Conservation (phyloP, 441 rosid species). For the Raphanus hybrid region DNA sequence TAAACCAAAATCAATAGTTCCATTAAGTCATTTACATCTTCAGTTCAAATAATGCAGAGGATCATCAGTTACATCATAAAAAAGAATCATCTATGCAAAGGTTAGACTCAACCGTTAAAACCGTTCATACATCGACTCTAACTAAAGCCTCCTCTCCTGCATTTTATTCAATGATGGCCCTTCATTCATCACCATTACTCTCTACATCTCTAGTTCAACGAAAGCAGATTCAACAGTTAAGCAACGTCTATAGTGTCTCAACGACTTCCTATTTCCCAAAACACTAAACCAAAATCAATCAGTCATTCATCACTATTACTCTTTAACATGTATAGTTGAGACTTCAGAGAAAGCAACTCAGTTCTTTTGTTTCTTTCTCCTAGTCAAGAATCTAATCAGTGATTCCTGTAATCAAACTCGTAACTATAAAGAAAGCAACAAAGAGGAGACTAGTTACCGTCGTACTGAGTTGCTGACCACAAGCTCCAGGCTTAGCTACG, state of each 20-base stretch:
- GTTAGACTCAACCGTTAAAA: no score
- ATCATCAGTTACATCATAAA: no score
- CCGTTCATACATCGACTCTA: no score
- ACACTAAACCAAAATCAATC: background rate
- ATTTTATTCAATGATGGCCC: background rate
- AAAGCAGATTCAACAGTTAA: constrained; percentile 26
- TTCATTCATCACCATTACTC: constrained; percentile 1
- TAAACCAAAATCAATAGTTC: no score
- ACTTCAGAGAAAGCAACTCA: constrained; percentile 23
- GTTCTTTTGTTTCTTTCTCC: constrained; percentile 4
- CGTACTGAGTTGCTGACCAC: constrained; percentile 41
- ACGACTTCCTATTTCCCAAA: background rate
- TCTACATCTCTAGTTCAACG: background rate
- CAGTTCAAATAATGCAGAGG: no score
- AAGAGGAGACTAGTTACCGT: constrained; percentile 35
- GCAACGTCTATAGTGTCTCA: background rate
- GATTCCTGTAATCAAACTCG: no score
- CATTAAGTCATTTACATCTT: no score
- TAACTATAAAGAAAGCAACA: background rate
- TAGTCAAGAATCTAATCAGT: background rate
- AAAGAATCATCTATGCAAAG: no score
- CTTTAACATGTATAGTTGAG: background rate
- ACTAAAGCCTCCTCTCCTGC: no score
- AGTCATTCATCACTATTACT: no score
- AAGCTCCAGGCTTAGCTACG: constrained; percentile 40